Base-by-base conservation (phyloP, 2,329 filamentous ascomycete species). In the Raffaelea deltoideospora region DNA sequence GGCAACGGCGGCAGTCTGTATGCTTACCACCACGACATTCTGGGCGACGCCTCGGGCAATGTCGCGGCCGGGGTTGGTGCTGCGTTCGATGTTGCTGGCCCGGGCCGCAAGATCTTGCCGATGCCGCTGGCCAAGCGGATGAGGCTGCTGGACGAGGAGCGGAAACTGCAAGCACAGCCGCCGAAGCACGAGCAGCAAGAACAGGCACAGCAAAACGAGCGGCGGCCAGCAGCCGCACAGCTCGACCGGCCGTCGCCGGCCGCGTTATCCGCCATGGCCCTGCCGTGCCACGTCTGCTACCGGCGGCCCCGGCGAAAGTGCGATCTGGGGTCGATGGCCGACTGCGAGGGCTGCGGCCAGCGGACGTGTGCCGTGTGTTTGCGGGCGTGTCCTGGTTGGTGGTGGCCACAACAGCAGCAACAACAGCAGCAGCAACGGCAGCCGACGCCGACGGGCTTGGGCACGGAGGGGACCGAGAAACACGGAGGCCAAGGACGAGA, bases 361-460 rank as follows among this genome's bases (percentile, higher is more conserved):
- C 63, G 75, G 30, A 71, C 76, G 1, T 83, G 78, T 50, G 81
- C 69, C 48, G 63, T 83, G n/a, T 83, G 78, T 50, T 68, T 79
- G 31, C 59, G 78, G 20, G 60, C 72, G 45, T 83, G 78, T 46
- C 57, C 66, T 11, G 69, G 69, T 3, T 67, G 64, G 61, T n/a
- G n/a, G n/a, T n/a, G n/a, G n/a, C n/a, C n/a, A n/a, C n/a, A n/a
- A n/a, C n/a, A n/a, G n/a, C n/a, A n/a, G n/a, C n/a, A n/a, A n/a
- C n/a, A n/a, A n/a, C n/a, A n/a, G n/a, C n/a, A n/a, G n/a, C n/a
- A n/a, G n/a, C 57, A 57, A 28, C 43, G 47, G n/a, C 39, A 44
- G 14, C 43, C 14, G 23, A 42, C 10, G 31, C 30, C 18, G 45
- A 48, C 32, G 9, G 46, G 31, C 5, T 46, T 34, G 42, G 43